phyloP scores from a whole-genome alignment of 441 rosid genomes.

The Cnidoscolus chayamansa region DNA sequence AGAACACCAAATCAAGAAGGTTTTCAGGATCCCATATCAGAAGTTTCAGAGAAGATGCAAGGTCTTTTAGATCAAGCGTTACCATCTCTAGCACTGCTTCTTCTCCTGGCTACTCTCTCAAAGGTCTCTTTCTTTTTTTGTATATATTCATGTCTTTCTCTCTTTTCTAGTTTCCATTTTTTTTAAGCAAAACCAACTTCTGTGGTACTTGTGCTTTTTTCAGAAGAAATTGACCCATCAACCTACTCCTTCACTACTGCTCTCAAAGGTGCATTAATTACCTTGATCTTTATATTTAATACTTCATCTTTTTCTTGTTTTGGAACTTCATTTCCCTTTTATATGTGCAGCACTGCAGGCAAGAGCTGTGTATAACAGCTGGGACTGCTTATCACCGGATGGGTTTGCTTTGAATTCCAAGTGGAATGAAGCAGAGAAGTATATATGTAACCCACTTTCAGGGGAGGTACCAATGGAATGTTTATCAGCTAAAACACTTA shows the following conservation, averaged over 20 bases:
- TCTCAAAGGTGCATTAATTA: constrained; percentile 49
- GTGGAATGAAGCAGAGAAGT: constrained; percentile 96
- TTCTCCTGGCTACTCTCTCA: constrained; percentile 78
- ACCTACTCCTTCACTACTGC: constrained; percentile 88
- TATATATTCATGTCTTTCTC: not conserved
- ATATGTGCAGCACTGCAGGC: constrained; percentile 72
- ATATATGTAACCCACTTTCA: constrained; percentile 87
- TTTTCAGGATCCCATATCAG: constrained; percentile 80
- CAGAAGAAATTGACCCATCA: constrained; percentile 90
- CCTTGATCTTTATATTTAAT: not conserved
- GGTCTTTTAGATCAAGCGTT: constrained; percentile 57
- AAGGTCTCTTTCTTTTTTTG: constrained; percentile 34
- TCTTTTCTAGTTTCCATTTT: not conserved
- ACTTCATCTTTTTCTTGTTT: not conserved
- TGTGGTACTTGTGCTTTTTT: constrained; percentile 1
- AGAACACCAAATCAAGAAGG: constrained; percentile 70
- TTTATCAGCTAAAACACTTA: constrained; percentile 74
- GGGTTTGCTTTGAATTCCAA: constrained; percentile 83
- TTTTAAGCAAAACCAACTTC: no score
- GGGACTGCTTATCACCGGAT: constrained; percentile 67
- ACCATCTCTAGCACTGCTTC: constrained; percentile 92
- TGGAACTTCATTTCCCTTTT: not conserved
- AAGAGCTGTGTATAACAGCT: constrained; percentile 46
- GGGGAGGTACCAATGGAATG: constrained; percentile 94
- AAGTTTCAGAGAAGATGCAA: constrained; percentile 72